Evolutionary conservation across 2,329 filamentous ascomycete species (phyloP).

Genomic region (Dactylellina drechsleri): DNA sequence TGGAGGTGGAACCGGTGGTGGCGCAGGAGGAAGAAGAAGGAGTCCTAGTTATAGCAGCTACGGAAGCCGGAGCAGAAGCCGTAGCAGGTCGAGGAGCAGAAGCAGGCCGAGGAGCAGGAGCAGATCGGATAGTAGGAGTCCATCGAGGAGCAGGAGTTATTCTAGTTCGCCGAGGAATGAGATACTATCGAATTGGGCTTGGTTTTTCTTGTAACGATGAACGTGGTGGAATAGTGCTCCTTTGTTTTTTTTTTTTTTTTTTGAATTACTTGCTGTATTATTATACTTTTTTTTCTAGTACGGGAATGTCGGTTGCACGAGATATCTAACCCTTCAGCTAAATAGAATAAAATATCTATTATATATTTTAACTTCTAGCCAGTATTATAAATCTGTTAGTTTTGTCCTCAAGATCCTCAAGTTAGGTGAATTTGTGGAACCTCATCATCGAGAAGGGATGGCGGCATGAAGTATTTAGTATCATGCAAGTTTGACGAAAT

Average conservation of each 20-base stretch:
- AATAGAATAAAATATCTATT: too few relatives aligned
- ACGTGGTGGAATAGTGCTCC: not conserved
- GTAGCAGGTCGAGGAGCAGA: slow-evolving; percentile 19
- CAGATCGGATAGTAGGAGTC: slow-evolving; percentile 60
- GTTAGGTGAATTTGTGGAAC: too few relatives aligned
- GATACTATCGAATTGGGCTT: not conserved
- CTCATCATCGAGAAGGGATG: too few relatives aligned
- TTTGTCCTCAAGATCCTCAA: too few relatives aligned
- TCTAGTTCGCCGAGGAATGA: slow-evolving; percentile 30
- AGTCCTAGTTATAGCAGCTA: slow-evolving; percentile 72
- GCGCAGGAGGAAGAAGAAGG: slow-evolving; percentile 67
- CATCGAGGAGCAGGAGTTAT: slow-evolving; percentile 39
- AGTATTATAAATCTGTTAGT: too few relatives aligned
- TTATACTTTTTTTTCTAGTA: not conserved
- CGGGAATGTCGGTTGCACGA: too few relatives aligned
- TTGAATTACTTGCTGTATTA: slow-evolving; percentile 1
- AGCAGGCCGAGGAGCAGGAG: slow-evolving; percentile 58
- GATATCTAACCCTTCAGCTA: too few relatives aligned
- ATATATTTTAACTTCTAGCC: too few relatives aligned
- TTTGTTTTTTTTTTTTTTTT: not conserved
- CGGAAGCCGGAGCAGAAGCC: slow-evolving; percentile 55
- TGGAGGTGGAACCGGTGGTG: slow-evolving; percentile 54
- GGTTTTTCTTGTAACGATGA: not conserved
- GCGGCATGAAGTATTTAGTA: too few relatives aligned
- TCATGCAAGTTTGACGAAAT: too few relatives aligned